A percentile compares a stretch with the other conserved stretches of the same genome.
phyloP scores from a whole-genome alignment of 352 stramenopile species.

The Aphanomyces cochlioides region DNA sequence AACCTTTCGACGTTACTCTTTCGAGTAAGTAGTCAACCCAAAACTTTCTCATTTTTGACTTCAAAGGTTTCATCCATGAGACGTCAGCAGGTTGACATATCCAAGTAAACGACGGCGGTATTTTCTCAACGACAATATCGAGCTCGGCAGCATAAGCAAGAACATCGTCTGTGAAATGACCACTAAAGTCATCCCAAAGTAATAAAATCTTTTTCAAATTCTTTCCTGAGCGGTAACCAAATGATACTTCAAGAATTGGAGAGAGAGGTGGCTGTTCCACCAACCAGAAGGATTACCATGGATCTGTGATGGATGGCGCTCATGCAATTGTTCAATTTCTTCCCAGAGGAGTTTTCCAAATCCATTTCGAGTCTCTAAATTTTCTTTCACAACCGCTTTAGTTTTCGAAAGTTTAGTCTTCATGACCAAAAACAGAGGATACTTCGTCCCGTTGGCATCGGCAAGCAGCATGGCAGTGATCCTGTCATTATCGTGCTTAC shows the following conservation, averaged over 20 bases:
- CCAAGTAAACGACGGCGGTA: no score
- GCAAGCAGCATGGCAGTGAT: slow-evolving; percentile 35
- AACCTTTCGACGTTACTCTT: no score
- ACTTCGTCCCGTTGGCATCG: slow-evolving; percentile 32
- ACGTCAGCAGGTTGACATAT: no score
- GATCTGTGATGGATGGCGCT: slow-evolving; percentile 23
- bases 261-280: slow-evolving; percentile 36
- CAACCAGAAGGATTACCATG: slow-evolving; percentile 34
- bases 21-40: no score
- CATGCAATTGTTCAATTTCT: slow-evolving; percentile 31
- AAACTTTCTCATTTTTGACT: no score
- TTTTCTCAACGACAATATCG: no score
- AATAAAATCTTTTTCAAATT: slow-evolving; percentile 6
- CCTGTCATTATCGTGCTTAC: slow-evolving; percentile 34
- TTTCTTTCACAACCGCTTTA: neutral
- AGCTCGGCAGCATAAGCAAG: no score
- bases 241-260: slow-evolving; percentile 32
- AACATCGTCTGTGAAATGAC: no score
- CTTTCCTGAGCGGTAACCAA: slow-evolving; percentile 25
- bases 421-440: slow-evolving; percentile 35
- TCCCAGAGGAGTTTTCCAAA: slow-evolving; percentile 32
- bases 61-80: no score
- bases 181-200: slow-evolving; percentile 20
- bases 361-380: slow-evolving; percentile 20
- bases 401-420: slow-evolving; percentile 28